Percentiles rank a stretch among this genome's conserved stretches.
Evolutionary conservation across 352 stramenopile genomes (phyloP).

Genomic region (Globisporangium nodosum): DNA sequence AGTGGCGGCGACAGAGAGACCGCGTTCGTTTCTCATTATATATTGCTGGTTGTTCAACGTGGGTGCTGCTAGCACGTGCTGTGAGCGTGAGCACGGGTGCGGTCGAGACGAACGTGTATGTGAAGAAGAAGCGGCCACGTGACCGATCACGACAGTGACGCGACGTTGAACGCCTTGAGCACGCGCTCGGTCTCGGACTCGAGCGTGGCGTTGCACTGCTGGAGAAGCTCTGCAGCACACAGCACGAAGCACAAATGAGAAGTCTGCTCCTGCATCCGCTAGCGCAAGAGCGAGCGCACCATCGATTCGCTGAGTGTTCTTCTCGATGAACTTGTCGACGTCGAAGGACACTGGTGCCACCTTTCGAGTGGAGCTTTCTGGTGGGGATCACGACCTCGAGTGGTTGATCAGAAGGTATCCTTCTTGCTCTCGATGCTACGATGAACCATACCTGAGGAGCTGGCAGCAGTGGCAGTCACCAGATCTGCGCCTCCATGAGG

Average conservation of each 20-base stretch:
- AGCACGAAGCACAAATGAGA: neutral
- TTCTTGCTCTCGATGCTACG: no score
- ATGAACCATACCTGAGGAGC: neutral
- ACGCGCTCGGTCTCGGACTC: slow-evolving; percentile 10
- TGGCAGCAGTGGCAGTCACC: neutral
- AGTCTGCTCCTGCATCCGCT: neutral
- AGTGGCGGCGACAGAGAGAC: neutral
- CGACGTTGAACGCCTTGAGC: slow-evolving; percentile 5
- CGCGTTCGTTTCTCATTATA: slow-evolving; percentile 8
- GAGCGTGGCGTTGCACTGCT: slow-evolving; percentile 6
- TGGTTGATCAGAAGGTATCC: neutral
- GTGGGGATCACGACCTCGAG: neutral
- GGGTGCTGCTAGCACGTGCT: neutral
- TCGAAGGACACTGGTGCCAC: neutral
- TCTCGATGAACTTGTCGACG: slow-evolving; percentile 7
- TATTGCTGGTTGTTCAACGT: slow-evolving; percentile 2
- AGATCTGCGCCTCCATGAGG: neutral
- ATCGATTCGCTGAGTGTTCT: slow-evolving; percentile 7
- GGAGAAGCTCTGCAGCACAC: slow-evolving; percentile 4
- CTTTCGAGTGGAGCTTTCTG: neutral
- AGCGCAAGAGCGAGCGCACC: neutral
- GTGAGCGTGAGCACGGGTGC: no score
- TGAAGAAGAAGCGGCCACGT: no score
- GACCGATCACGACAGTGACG: neutral
- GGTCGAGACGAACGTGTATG: neutral